Evolutionary conservation across 2,329 filamentous ascomycete genomes (phyloP).

Genomic region (Penicillium griseofulvum): DNA sequence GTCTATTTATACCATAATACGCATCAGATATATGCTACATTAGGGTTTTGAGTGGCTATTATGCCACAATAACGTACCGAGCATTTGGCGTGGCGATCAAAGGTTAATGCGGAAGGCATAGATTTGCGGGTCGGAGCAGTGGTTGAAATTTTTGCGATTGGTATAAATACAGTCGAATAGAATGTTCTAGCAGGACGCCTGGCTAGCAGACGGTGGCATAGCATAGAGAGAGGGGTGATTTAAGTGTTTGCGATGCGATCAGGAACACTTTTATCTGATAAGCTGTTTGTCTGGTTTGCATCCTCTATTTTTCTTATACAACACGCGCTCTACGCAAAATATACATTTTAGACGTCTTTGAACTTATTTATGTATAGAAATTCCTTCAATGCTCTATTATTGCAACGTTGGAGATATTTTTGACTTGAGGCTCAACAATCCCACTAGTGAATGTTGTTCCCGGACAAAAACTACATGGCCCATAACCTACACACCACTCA

Average conservation of each 20-base stretch:
- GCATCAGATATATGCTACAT: slow-evolving; percentile 10
- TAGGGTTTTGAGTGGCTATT: neutral
- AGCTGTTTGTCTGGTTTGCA: slow-evolving; percentile 26
- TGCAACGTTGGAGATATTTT: neutral
- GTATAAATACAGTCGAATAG: neutral
- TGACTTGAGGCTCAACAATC: neutral
- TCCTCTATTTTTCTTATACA: neutral
- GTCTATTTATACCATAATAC: slow-evolving; percentile 56
- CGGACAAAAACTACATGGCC: neutral
- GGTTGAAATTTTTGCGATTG: slow-evolving; percentile 32
- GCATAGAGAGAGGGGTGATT: slow-evolving; percentile 16
- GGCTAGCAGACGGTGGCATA: slow-evolving; percentile 13
- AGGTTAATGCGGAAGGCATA: slow-evolving; percentile 65
- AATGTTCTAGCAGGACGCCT: slow-evolving; percentile 6
- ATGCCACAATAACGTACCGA: slow-evolving; percentile 58
- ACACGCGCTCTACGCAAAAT: neutral
- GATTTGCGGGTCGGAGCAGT: slow-evolving; percentile 25
- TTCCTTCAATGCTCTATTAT: neutral
- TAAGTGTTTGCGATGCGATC: slow-evolving; percentile 13
- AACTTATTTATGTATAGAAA: neutral
- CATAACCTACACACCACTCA: too few relatives aligned
- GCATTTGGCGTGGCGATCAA: slow-evolving; percentile 74
- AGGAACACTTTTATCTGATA: slow-evolving; percentile 20
- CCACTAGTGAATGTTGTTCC: neutral
- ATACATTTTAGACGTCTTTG: neutral